Conservation (phyloP, 257 asterid species). For the Capsicum chinense region DNA sequence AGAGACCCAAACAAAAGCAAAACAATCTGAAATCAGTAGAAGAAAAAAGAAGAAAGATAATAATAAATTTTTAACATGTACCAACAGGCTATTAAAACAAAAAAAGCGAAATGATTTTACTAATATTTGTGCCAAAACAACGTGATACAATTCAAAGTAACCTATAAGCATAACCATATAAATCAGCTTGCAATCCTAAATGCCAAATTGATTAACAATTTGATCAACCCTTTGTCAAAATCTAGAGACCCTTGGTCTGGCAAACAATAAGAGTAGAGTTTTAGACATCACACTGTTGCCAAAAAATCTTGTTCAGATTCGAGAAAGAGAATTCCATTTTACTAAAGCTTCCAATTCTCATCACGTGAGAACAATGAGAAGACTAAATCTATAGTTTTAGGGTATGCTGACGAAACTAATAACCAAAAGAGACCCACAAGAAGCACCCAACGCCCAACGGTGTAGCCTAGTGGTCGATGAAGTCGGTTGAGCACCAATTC, state of each 20-base stretch:
- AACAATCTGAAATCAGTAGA: background rate
- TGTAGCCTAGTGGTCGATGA: too few relatives aligned
- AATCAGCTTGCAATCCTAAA: conserved; percentile 1
- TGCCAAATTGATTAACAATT: background rate
- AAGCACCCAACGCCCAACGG: too few relatives aligned
- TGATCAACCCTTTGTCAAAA: background rate
- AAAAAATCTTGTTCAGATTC: background rate
- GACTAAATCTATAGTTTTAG: too few relatives aligned
- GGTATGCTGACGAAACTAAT: background rate
- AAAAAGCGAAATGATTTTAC: background rate
- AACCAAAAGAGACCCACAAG: too few relatives aligned
- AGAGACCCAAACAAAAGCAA: background rate
- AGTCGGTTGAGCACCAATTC: too few relatives aligned
- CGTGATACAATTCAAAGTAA: background rate
- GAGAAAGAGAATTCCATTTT: background rate
- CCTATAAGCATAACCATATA: background rate
- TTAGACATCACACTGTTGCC: background rate
- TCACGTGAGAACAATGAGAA: background rate
- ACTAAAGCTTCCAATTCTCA: background rate
- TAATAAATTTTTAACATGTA: background rate
- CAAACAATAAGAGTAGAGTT: background rate
- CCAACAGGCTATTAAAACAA: background rate
- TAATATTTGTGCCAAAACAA: background rate
- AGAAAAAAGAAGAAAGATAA: background rate
- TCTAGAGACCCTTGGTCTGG: background rate